Evolutionary conservation across 2,329 filamentous ascomycete genomes (phyloP), one percentile per base, ranked within the genome.

Genomic region (Chalaropsis thielavioides): DNA sequence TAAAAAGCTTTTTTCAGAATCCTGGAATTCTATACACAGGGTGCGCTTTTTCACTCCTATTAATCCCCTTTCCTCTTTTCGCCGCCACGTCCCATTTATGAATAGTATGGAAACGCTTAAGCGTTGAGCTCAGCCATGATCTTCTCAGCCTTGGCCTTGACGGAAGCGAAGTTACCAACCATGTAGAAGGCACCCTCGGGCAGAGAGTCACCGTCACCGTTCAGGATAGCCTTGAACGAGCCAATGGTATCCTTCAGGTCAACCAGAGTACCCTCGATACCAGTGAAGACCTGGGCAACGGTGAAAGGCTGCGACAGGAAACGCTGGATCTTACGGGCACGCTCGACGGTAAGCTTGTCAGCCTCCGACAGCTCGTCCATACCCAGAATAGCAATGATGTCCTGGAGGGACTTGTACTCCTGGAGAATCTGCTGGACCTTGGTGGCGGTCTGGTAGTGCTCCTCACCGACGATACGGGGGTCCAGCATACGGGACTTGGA

Each of bases 371-470:
- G 82, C 79, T 99, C 94, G 80, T 99, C 94, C 94, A 99, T 97
- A 88, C 92, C 92, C 77, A 97, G 81, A 91, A 99, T 99, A 80
- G 94, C 94, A 84, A 96, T 96, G 87, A 99, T 99, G 83, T 99
- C 94, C 83, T 99, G 94, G 72, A 99, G 90, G 70, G 92, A 97
- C 89, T 97, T 97, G 89, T 99, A 99, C 85, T 97, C 94, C 83
- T 99, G 94, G 77, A 99, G 88, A 81, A 96, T 97, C 83, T 96
- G 91, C 84, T 99, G 94, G 75, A 99, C 94, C 73, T 87, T 87
- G 78, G 89, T 89, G 78, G 94, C 94, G 74, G 86, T 92, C 69
- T 91, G 78, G 87, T 99, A 99, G 85, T 99, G 94, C 69, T 99
- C 94, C 76, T 97, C 83, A 78, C 94, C 94, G 75, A 99, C 89